Percentiles rank a stretch among this genome's conserved stretches.
Conservation (phyloP, 1,284 basidiomycete genomes). For the Microbotryomycetes sp. region DNA sequence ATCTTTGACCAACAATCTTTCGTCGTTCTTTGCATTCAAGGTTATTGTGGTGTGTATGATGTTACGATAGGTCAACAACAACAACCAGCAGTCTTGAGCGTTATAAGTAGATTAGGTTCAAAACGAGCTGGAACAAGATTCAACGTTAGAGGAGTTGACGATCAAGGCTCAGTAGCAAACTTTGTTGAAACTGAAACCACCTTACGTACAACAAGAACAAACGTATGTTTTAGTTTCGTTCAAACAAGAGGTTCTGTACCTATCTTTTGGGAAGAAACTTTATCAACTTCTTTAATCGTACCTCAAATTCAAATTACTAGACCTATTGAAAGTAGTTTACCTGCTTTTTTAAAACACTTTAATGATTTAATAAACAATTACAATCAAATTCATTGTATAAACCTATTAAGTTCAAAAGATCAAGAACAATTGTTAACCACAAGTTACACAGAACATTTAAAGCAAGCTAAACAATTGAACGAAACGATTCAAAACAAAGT, state of each 20-base stretch:
- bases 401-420: conserved; percentile 65
- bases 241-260: conserved; percentile 93
- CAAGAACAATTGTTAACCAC: conserved; percentile 78
- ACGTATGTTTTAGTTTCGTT: conserved; percentile 79
- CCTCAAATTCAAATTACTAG: conserved; percentile 87
- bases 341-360: conserved; percentile 92
- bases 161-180: conserved; percentile 94
- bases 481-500: conserved; percentile 11
- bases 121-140: conserved; percentile 95
- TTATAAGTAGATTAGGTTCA: conserved; percentile 85
- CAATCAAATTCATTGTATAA: conserved; percentile 34
- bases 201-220: conserved; percentile 65
- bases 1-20: conserved; percentile 43
- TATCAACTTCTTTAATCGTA: conserved; percentile 63
- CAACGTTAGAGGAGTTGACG: conserved; percentile 94
- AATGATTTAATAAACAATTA: conserved; percentile 53
- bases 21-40: conserved; percentile 80
- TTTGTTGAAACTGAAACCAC: conserved; percentile 97
- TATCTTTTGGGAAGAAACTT: conserved; percentile 99
- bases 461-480: conserved; percentile 18
- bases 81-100: conserved; percentile 59
- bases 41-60: conserved; percentile 70
- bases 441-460: conserved; percentile 73
- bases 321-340: conserved; percentile 83
- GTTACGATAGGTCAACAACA: conserved; percentile 51